Evolutionary conservation across 1,284 basidiomycete genomes (phyloP).

Genomic region (Omphalotus olearius): DNA sequence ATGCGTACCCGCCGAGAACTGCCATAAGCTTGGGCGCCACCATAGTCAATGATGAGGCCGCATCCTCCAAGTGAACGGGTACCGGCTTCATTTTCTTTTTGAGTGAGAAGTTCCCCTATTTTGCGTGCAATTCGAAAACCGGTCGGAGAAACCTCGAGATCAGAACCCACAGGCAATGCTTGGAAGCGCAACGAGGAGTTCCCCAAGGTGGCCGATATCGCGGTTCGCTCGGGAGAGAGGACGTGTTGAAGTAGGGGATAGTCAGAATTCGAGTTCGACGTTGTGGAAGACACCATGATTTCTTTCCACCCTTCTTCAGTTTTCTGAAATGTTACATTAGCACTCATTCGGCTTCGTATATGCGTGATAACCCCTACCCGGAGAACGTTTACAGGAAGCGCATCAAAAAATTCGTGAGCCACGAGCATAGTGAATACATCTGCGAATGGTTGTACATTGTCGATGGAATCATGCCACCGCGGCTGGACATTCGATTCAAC

Average conservation of each 20-base stretch:
- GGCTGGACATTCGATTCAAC: conserved; percentile 32
- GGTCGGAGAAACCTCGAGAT: conserved; percentile 76
- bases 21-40: conserved; percentile 67
- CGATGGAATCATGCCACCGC: conserved; percentile 75
- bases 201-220: conserved; percentile 64
- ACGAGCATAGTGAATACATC: conserved; percentile 81
- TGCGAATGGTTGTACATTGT: conserved; percentile 53
- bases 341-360: conserved; percentile 4
- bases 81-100: conserved; percentile 14
- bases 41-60: conserved; percentile 90
- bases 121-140: conserved; percentile 65
- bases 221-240: conserved; percentile 61
- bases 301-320: conserved; percentile 83
- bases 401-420: conserved; percentile 98
- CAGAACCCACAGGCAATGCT: conserved; percentile 59
- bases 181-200: conserved; percentile 69
- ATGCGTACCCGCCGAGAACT: conserved; percentile 76
- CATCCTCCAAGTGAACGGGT: conserved; percentile 51
- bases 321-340: conserved; percentile 44
- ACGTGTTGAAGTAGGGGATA: conserved; percentile 57
- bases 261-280: conserved; percentile 9
- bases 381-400: conserved; percentile 88
- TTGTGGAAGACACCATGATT: conserved; percentile 59
- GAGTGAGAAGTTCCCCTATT: conserved; percentile 58
- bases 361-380: conserved; percentile 51